These are phyloP conservation scores for Magnaporthales sp. DNA, from an alignment of 2,329 filamentous ascomycete species.

Conservation along the genomic window DNA sequence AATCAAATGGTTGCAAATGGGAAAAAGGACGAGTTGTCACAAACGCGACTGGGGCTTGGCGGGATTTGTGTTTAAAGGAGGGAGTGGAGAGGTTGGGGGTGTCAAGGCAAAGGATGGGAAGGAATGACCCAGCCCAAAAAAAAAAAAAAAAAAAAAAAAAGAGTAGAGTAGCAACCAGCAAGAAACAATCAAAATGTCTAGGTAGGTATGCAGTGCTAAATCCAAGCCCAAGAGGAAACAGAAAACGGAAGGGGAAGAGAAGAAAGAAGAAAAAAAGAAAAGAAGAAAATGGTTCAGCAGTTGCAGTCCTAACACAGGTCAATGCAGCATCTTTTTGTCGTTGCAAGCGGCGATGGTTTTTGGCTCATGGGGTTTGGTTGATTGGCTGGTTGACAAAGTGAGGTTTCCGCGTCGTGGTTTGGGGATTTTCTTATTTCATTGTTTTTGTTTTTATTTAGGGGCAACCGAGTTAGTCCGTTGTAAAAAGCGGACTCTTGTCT, in stretches of 20 bases:
- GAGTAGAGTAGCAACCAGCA: neutral
- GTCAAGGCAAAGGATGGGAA: neutral
- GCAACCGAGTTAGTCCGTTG: neutral
- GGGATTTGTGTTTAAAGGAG: neutral
- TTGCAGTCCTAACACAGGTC: neutral
- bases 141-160: neutral
- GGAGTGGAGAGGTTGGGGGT: neutral
- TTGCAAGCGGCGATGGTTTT: neutral
- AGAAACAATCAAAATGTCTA: neutral
- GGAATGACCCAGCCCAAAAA: neutral
- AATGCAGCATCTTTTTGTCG: neutral
- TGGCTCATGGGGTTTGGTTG: neutral
- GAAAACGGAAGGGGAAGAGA: no score
- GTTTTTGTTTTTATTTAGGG: neutral
- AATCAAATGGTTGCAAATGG: neutral
- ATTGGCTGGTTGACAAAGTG: neutral
- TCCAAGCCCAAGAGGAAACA: neutral
- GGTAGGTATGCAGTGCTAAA: neutral
- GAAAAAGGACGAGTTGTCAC: conserved; percentile 1
- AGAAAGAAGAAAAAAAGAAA: neutral
- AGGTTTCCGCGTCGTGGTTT: neutral
- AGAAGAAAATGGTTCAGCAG: neutral
- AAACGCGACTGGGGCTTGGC: conserved; percentile 3
- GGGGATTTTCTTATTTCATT: neutral
- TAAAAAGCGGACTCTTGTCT: neutral